Percentiles rank a stretch among this genome's conserved stretches.
Evolutionary conservation across 208 protist genomes (phyloP).

Genomic region (Trypanosoma caninum): DNA sequence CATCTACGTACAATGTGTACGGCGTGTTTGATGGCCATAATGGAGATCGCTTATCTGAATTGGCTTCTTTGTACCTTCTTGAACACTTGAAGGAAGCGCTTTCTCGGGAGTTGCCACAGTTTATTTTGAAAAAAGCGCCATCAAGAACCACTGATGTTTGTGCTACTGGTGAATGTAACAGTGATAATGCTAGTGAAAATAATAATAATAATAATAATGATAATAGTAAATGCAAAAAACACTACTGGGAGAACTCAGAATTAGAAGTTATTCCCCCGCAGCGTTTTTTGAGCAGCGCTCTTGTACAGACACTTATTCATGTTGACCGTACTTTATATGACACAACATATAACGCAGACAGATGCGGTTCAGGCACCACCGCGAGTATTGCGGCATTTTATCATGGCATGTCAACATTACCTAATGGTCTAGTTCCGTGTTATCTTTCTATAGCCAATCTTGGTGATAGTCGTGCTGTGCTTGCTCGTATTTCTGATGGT

Average conservation of each 20-base stretch:
- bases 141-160: too few species aligned
- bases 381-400: conserved; percentile 47
- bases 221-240: too few species aligned
- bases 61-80: conserved; percentile 50
- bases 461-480: conserved; percentile 68
- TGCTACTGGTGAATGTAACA: too few species aligned
- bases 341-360: conserved; percentile 8
- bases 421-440: neutral
- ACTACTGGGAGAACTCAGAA: too few species aligned
- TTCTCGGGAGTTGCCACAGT: conserved; percentile 9
- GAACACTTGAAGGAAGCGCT: conserved; percentile 51
- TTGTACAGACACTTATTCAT: conserved; percentile 69
- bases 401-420: neutral
- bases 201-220: conserved; percentile 3
- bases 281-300: conserved; percentile 45
- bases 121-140: too few species aligned
- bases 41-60: conserved; percentile 41
- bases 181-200: neutral
- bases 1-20: conserved; percentile 22
- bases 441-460: conserved; percentile 68
- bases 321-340: conserved; percentile 65
- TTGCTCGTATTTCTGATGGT: conserved; percentile 34
- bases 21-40: conserved; percentile 82
- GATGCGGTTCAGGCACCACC: conserved; percentile 40
- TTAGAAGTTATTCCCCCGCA: conserved; percentile 15